Base-by-base conservation (phyloP, 371 early-diverging fungal species). In the Circinella minor region DNA sequence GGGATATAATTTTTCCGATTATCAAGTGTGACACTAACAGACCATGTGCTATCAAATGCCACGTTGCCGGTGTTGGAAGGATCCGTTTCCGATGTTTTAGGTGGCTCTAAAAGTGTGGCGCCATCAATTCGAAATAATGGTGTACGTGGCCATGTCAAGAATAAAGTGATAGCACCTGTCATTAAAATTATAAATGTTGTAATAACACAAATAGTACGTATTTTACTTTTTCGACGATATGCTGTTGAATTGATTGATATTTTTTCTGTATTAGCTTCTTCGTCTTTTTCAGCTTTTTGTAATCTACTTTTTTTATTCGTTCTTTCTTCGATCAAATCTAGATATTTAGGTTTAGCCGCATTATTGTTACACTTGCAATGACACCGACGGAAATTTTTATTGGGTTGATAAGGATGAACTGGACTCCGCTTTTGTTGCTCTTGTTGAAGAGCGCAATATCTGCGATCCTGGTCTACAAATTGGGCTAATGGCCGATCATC, bases 81-180 rank as follows among this genome's bases (percentile, higher is more conserved):
- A 61, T 75, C 71, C 49, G 71, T 73, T 14, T 71, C 65, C 43
- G 61, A 27, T 36, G 70, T 68, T 11, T 63, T 69, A 3, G 76
- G 71, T 37, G 59, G 17, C 5, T 39, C 36, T 38, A 72, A 61
- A 9, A 65, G 47, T 3, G 54, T 61, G 7, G 77, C 79, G 36
- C 76, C 74, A 55, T 79, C 77, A 38, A 79, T 74, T 38, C 79
- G 72, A 47, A 79, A 68, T 27, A 79, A 59, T 13, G 79, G 79
- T 55, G 60, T 70, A 15, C 79, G 76, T 57, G 79, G 79, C 76
- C 77, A 79, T 38, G 73, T 36, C 7, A 77, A 34, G 54, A 73
- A 77, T 2, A 65, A 55, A 47, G 73, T 47, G 1, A 76, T 61
- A 13, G 65, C 65, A 47, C 64, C n/a, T 36, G 71, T 20, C 4